These are phyloP conservation scores for Rhynchosporium agropyri DNA, from an alignment of 2,329 filamentous ascomycete genomes.

Conservation along the genomic window DNA sequence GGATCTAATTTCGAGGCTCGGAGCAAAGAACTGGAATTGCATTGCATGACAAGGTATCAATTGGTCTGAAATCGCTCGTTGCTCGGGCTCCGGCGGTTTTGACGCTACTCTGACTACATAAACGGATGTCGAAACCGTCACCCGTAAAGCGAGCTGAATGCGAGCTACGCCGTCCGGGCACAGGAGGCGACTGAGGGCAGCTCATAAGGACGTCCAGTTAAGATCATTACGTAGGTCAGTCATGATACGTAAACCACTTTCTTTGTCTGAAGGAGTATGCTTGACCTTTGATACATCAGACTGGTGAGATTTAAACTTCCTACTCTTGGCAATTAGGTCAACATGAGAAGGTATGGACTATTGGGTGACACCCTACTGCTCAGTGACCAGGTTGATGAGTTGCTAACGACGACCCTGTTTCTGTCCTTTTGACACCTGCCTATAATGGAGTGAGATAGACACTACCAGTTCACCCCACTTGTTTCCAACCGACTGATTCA, in stretches of 20 bases:
- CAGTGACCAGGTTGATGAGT: neutral
- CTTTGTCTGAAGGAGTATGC: too few species aligned
- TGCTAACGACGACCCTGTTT: neutral
- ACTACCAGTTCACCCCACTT: constrained; percentile 4
- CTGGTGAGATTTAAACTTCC: too few species aligned
- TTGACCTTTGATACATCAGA: too few species aligned
- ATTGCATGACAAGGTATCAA: neutral
- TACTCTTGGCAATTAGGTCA: too few species aligned
- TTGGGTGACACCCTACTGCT: too few species aligned
- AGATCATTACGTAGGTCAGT: constrained; percentile 3
- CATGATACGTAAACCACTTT: too few species aligned
- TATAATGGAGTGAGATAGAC: constrained; percentile 1
- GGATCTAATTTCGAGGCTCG: neutral
- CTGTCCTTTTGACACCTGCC: constrained; percentile 8
- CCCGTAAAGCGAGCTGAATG: neutral
- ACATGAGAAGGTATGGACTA: too few species aligned
- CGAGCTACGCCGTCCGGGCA: too few species aligned
- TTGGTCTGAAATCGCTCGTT: neutral
- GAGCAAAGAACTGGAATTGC: neutral
- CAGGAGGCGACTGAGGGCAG: too few species aligned
- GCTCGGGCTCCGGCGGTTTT: neutral
- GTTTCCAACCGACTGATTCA: neutral
- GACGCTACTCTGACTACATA: neutral
- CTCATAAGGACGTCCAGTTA: neutral
- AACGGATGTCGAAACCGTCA: constrained; percentile 11